Conservation (phyloP, 2,329 filamentous ascomycete species). For the Sporothrix dimorphospora region DNA sequence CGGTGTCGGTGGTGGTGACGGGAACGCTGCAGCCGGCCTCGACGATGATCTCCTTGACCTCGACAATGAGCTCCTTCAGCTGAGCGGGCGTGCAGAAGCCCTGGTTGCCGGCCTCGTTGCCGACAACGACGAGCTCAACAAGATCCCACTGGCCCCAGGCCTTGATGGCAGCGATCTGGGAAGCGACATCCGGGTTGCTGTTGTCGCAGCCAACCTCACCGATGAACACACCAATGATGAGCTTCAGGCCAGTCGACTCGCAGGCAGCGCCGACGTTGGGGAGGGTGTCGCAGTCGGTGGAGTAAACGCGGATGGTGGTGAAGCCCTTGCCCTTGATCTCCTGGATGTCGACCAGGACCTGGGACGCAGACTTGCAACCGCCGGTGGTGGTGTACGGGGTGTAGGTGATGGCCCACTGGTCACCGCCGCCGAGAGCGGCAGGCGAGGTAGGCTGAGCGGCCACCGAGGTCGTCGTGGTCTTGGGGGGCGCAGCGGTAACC, state of each 20-base stretch:
- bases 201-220: constrained; percentile 64
- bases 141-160: constrained; percentile 73
- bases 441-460: constrained; percentile 36
- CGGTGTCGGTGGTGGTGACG: constrained; percentile 84
- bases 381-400: constrained; percentile 68
- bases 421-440: constrained; percentile 47
- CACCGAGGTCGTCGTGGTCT: constrained; percentile 34
- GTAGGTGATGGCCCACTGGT: constrained; percentile 78
- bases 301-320: constrained; percentile 78
- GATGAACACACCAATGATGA: constrained; percentile 90
- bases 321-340: constrained; percentile 69
- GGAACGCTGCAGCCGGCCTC: constrained; percentile 70
- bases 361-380: constrained; percentile 65
- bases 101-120: constrained; percentile 89
- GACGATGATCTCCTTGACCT: constrained; percentile 65
- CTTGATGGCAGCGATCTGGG: constrained; percentile 75
- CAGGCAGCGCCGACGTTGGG: constrained; percentile 72
- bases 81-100: constrained; percentile 64
- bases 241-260: constrained; percentile 67
- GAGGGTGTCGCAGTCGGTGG: constrained; percentile 85
- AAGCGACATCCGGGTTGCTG: constrained; percentile 61
- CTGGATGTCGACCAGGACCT: constrained; percentile 64
- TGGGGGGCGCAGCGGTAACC: constrained; percentile 34
- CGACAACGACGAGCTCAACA: constrained; percentile 80
- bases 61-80: constrained; percentile 71